phyloP scores from a whole-genome alignment of 805 yeast genomes.

The Kodamaea kaohsiungensis region DNA sequence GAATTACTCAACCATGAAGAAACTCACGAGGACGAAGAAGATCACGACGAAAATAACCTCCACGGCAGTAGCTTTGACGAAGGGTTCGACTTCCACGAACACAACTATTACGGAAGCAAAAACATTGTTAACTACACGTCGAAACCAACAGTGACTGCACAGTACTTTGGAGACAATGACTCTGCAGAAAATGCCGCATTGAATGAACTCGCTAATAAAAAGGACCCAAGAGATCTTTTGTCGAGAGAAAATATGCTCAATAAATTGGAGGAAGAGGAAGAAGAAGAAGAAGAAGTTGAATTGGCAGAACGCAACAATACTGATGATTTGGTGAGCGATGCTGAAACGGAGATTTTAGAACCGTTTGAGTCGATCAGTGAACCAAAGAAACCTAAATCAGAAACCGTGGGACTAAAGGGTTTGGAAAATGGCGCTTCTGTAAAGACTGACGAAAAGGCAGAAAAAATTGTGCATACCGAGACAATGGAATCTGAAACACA shows the following conservation, averaged over 20 bases:
- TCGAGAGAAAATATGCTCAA: slow-evolving; percentile 2
- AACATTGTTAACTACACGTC: slow-evolving; percentile 8
- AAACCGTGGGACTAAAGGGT: background rate
- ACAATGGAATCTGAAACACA: background rate
- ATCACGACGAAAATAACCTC: slow-evolving; percentile 1
- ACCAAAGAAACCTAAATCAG: background rate
- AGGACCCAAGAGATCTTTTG: background rate
- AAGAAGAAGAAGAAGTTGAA: background rate
- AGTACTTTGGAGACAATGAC: slow-evolving; percentile 11
- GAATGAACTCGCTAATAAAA: slow-evolving; percentile 1
- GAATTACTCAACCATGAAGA: slow-evolving; percentile 16
- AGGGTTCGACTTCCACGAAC: slow-evolving; percentile 13
- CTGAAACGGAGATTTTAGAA: slow-evolving; percentile 30
- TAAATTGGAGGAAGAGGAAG: background rate
- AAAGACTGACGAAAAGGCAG: background rate
- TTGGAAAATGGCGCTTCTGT: background rate
- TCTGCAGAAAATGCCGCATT: background rate
- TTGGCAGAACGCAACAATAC: background rate
- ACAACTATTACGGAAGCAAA: slow-evolving; percentile 2
- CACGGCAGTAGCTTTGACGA: slow-evolving; percentile 13
- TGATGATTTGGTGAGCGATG: slow-evolving; percentile 24
- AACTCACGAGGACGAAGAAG: slow-evolving; percentile 9
- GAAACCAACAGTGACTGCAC: slow-evolving; percentile 11
- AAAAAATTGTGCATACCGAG: background rate
- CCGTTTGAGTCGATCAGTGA: background rate